phyloP scores from a whole-genome alignment of 306 rosid species.

The Heteromeles arbutifolia region DNA sequence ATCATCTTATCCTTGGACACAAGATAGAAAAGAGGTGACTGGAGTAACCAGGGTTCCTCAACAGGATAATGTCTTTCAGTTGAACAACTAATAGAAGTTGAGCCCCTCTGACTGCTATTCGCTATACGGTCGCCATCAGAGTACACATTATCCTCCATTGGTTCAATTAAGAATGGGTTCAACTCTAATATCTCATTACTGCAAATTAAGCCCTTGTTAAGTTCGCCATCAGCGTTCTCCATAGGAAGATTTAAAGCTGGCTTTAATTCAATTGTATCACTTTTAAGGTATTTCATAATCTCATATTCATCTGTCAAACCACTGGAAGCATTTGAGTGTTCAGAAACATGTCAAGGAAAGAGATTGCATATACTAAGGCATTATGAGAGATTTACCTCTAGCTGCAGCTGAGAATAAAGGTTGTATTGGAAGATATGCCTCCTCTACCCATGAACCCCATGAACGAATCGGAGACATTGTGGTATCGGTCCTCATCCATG shows the following conservation, averaged over 20 bases:
- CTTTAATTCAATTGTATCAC: constrained; percentile 34
- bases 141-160: constrained; percentile 33
- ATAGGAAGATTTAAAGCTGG: constrained; percentile 18
- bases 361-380: constrained; percentile 22
- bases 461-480: constrained; percentile 31
- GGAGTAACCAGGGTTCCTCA: constrained; percentile 88
- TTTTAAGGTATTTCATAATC: constrained; percentile 33
- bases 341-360: constrained; percentile 63
- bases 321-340: constrained; percentile 99
- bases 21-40: constrained; percentile 24
- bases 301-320: constrained; percentile 86
- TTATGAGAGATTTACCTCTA: constrained; percentile 50
- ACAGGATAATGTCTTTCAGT: constrained; percentile 57
- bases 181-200: constrained; percentile 7
- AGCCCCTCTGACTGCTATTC: constrained; percentile 19
- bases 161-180: constrained; percentile 15
- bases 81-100: constrained; percentile 27
- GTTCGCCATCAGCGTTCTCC: constrained; percentile 33
- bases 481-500: constrained; percentile 63
- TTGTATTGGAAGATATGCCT: constrained; percentile 47
- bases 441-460: constrained; percentile 61
- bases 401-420: constrained; percentile 34
- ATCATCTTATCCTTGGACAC: constrained; percentile 34
- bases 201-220: constrained; percentile 35
- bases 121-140: constrained; percentile 23